These are phyloP conservation scores for Colletotrichum coccodes DNA, from an alignment of 2,329 filamentous ascomycete species.

Conservation along the genomic window DNA sequence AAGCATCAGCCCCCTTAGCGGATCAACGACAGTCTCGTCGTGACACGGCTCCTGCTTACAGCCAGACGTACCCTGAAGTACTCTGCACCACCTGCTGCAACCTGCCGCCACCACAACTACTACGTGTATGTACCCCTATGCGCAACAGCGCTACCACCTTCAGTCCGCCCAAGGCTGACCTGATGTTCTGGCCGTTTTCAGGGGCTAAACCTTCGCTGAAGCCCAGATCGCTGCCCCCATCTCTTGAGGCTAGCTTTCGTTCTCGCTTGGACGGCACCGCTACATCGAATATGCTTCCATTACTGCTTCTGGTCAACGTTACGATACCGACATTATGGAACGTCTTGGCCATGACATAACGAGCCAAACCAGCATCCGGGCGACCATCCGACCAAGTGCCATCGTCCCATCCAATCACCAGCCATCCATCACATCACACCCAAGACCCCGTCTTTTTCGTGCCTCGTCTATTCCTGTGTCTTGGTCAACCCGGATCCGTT, in stretches of 20 bases:
- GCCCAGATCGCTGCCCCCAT: constrained; percentile 13
- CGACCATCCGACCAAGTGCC: not conserved
- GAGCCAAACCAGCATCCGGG: not conserved
- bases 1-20: constrained; percentile 5
- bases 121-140: not conserved
- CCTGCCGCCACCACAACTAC: not conserved
- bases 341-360: constrained; percentile 18
- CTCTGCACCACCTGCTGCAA: not conserved
- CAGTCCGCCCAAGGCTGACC: not conserved
- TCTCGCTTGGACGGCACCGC: constrained; percentile 24
- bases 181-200: constrained; percentile 15
- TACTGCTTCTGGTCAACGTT: constrained; percentile 14
- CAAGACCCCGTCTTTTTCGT: not conserved
- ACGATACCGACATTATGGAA: constrained; percentile 22
- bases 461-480: constrained; percentile 2
- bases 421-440: not conserved
- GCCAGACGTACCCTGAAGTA: not conserved
- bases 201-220: constrained; percentile 22
- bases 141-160: not conserved
- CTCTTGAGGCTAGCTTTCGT: constrained; percentile 4
- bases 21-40: constrained; percentile 15
- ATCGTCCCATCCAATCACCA: not conserved
- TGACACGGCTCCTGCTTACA: constrained; percentile 1
- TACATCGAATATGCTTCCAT: constrained; percentile 25
- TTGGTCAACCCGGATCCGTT: not conserved